These are phyloP conservation scores for Limonium bicolor DNA, from an alignment of 148 eudicot genomes.

Conservation along the genomic window DNA sequence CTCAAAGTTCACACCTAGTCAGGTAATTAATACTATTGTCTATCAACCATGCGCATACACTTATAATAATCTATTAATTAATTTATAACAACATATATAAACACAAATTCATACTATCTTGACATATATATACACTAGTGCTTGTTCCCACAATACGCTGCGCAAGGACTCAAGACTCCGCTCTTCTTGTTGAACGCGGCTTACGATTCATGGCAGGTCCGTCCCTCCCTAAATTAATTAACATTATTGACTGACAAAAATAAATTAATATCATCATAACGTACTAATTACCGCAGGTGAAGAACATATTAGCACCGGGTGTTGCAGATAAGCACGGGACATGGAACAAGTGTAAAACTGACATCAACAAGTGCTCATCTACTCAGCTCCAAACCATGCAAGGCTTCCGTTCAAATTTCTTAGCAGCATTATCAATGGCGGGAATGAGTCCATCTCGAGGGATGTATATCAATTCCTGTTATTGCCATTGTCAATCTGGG, in stretches of 20 bases:
- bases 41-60: background rate
- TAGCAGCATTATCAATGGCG: constrained; percentile 39
- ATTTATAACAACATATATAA: background rate
- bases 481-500: constrained; percentile 83
- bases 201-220: constrained; percentile 85
- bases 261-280: background rate
- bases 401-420: constrained; percentile 23
- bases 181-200: constrained; percentile 68
- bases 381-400: constrained; percentile 56
- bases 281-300: constrained; percentile 24
- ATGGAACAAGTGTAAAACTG: constrained; percentile 65
- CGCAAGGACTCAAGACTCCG: constrained; percentile 42
- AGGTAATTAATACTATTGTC: constrained; percentile 16
- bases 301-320: constrained; percentile 64
- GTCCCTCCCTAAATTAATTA: constrained; percentile 7
- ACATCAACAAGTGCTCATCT: constrained; percentile 52
- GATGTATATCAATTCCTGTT: constrained; percentile 66
- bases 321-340: constrained; percentile 57
- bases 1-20: constrained; percentile 38
- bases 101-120: background rate
- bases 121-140: constrained; percentile 21
- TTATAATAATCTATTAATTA: background rate
- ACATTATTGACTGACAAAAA: background rate
- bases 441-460: constrained; percentile 47
- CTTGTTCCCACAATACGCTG: constrained; percentile 75